A percentile compares a stretch with the other conserved stretches of the same genome.
phyloP scores from a whole-genome alignment of 2,329 filamentous ascomycete species.

The Paracorniculantispora psalliotae region DNA sequence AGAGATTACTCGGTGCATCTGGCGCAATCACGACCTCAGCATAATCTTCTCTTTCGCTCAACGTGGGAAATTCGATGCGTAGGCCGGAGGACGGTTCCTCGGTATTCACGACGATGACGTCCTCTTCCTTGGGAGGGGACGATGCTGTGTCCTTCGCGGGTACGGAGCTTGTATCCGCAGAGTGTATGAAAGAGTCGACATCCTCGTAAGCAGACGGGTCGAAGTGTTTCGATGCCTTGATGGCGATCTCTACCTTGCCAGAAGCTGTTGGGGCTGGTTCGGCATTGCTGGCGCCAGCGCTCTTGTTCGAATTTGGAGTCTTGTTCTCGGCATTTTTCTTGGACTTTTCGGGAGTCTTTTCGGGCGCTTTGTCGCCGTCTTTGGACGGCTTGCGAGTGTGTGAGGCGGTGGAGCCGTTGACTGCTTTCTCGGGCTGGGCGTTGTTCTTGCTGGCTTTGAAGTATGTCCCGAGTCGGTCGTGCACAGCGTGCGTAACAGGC shows the following conservation, averaged over 20 bases:
- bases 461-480: slow-evolving; percentile 35
- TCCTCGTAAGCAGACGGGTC: slow-evolving; percentile 34
- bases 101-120: neutral
- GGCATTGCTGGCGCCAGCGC: slow-evolving; percentile 14
- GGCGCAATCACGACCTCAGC: slow-evolving; percentile 41
- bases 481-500: slow-evolving; percentile 41
- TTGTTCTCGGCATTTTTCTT: neutral
- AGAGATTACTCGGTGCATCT: slow-evolving; percentile 44
- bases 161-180: neutral
- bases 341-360: neutral
- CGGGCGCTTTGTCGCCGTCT: neutral
- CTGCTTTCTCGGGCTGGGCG: slow-evolving; percentile 8
- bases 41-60: slow-evolving; percentile 40
- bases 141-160: neutral
- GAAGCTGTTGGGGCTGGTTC: slow-evolving; percentile 32
- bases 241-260: slow-evolving; percentile 42
- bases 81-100: slow-evolving; percentile 26
- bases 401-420: slow-evolving; percentile 7
- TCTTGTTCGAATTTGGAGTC: neutral
- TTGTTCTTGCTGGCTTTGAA: slow-evolving; percentile 35
- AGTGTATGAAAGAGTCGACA: slow-evolving; percentile 21
- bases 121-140: neutral
- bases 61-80: slow-evolving; percentile 40
- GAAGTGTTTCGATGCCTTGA: slow-evolving; percentile 39
- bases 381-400: slow-evolving; percentile 15